A percentile compares a stretch with the other conserved stretches of the same genome.
phyloP scores from a whole-genome alignment of 176 grass and related monocot species.

The Paspalum vaginatum region DNA sequence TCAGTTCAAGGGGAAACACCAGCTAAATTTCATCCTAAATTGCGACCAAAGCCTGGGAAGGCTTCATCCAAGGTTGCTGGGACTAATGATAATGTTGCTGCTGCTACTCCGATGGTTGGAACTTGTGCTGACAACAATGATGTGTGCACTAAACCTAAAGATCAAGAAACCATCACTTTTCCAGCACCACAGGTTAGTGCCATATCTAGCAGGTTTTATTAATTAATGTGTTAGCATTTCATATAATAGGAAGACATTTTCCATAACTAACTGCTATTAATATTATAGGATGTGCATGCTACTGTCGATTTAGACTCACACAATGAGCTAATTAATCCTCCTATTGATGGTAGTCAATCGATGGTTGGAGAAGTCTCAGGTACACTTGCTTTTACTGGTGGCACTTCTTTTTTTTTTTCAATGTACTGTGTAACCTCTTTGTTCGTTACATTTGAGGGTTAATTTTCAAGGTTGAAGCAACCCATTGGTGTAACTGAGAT shows the following conservation, averaged over 20 bases:
- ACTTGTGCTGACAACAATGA: not conserved
- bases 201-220: not conserved
- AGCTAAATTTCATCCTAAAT: slow-evolving; percentile 11
- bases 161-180: slow-evolving; percentile 20
- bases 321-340: slow-evolving; percentile 15
- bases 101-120: slow-evolving; percentile 1
- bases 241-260: not conserved
- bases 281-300: slow-evolving; percentile 35
- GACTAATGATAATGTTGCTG: slow-evolving; percentile 8
- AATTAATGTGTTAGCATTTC: not conserved
- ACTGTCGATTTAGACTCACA: slow-evolving; percentile 35
- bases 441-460: not conserved
- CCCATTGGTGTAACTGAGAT: not conserved
- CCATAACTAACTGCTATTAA: slow-evolving; percentile 1
- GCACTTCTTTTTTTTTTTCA: not conserved
- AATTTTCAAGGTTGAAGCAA: not conserved
- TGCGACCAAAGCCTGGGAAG: not conserved
- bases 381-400: slow-evolving; percentile 20
- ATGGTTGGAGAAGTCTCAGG: slow-evolving; percentile 32
- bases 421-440: not conserved
- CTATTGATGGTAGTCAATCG: not conserved
- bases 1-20: slow-evolving; percentile 33
- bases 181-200: slow-evolving; percentile 24
- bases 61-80: slow-evolving; percentile 24
- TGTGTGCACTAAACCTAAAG: not conserved